phyloP scores from a whole-genome alignment of 2,329 filamentous ascomycete genomes.

The Aureobasidium musti region DNA sequence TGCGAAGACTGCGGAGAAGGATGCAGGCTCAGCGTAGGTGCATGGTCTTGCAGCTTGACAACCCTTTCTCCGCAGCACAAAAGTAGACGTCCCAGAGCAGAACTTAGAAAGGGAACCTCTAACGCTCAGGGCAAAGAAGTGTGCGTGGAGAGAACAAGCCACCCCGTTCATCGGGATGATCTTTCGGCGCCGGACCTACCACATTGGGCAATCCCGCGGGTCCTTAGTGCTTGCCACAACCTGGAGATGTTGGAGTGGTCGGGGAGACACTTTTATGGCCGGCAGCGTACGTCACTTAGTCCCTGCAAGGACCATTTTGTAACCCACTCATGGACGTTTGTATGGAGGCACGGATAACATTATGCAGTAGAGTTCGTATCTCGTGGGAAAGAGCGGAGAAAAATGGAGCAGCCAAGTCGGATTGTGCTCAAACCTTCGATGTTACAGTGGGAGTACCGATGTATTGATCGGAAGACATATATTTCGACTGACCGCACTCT shows the following conservation, averaged over 20 bases:
- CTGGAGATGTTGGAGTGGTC: conserved; percentile 23
- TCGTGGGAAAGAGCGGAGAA: conserved; percentile 12
- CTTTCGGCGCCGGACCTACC: conserved; percentile 7
- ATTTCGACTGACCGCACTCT: neutral
- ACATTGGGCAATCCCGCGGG: conserved; percentile 1
- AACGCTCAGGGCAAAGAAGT: neutral
- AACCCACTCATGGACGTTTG: conserved; percentile 3
- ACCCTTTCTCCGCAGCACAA: neutral
- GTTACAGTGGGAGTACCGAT: neutral
- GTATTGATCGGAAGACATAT: conserved; percentile 1
- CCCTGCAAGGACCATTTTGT: neutral
- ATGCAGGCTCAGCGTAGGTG: neutral
- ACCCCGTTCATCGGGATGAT: conserved; percentile 14
- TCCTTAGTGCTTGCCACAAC: neutral
- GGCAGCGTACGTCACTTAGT: conserved; percentile 3
- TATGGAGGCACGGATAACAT: conserved; percentile 1
- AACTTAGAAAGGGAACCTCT: neutral
- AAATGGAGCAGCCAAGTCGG: neutral
- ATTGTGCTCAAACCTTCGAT: conserved; percentile 7
- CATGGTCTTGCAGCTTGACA: neutral
- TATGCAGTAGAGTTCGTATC: conserved; percentile 1
- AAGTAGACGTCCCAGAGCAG: neutral
- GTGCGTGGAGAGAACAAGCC: conserved; percentile 17
- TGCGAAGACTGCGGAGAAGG: neutral
- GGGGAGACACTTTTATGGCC: conserved; percentile 8